Percentiles rank a stretch among this genome's conserved stretches.
Conservation (phyloP, 2,329 filamentous ascomycete genomes). For the Ceratocystis harringtonii region DNA sequence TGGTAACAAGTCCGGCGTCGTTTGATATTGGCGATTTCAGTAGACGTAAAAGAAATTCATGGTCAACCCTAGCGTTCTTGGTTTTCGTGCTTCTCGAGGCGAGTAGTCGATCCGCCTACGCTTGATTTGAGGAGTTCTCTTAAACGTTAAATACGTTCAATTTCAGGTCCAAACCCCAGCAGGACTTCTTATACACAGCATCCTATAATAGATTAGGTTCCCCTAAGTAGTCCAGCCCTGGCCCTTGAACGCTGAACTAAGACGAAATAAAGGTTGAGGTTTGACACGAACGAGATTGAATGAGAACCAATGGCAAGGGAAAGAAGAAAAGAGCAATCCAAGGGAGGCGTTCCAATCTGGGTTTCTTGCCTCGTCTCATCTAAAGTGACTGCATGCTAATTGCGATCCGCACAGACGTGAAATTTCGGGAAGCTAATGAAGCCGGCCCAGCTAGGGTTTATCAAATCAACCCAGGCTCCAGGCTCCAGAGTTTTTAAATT, state of each 20-base stretch:
- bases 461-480: neutral
- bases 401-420: slow-evolving; percentile 6
- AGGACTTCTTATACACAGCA: no score
- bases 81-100: no score
- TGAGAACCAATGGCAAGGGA: neutral
- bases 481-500: neutral
- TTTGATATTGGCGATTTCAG: no score
- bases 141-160: no score
- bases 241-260: neutral
- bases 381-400: slow-evolving; percentile 6
- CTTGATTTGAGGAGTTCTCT: no score
- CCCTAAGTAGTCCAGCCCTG: neutral
- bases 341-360: neutral
- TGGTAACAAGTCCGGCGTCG: no score
- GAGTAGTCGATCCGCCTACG: no score
- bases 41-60: no score
- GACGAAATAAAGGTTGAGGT: neutral
- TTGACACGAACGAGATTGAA: neutral
- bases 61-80: no score
- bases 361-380: slow-evolving; percentile 1
- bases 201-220: no score
- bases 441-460: neutral
- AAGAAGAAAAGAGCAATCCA: neutral
- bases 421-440: slow-evolving; percentile 4
- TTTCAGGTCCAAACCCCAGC: no score